Evolutionary conservation across 306 rosid genomes (phyloP).

Genomic region (Rosa rugosa): DNA sequence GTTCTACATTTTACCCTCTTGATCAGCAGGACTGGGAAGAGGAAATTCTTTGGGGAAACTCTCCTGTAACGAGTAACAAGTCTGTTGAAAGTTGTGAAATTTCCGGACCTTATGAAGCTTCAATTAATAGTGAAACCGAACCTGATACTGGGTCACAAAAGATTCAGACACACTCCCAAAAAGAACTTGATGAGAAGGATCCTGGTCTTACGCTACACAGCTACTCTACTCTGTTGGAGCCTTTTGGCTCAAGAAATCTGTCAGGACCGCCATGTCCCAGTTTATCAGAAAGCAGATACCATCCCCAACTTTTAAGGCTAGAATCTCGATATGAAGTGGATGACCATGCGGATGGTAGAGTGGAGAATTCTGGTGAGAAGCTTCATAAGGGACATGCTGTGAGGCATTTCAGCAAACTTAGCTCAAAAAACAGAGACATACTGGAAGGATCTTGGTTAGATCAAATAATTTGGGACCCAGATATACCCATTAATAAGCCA

Average conservation of each 20-base stretch:
- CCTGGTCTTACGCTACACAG: slow-evolving; percentile 28
- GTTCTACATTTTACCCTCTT: slow-evolving; percentile 62
- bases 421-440: slow-evolving; percentile 69
- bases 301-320: slow-evolving; percentile 88
- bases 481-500: slow-evolving; percentile 52
- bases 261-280: slow-evolving; percentile 37
- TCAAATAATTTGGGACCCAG: slow-evolving; percentile 78
- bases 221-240: slow-evolving; percentile 57
- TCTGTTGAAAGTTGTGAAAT: slow-evolving; percentile 55
- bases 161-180: slow-evolving; percentile 30
- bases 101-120: slow-evolving; percentile 61
- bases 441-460: slow-evolving; percentile 84
- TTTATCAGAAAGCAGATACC: slow-evolving; percentile 49
- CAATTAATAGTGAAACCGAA: slow-evolving; percentile 50
- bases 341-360: slow-evolving; percentile 36
- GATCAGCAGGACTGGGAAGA: slow-evolving; percentile 96
- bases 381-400: slow-evolving; percentile 47
- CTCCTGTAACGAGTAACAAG: slow-evolving; percentile 54
- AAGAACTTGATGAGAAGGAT: slow-evolving; percentile 39
- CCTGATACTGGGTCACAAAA: slow-evolving; percentile 42
- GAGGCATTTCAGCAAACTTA: slow-evolving; percentile 52
- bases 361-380: slow-evolving; percentile 43
- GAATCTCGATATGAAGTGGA: slow-evolving; percentile 53
- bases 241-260: slow-evolving; percentile 51
- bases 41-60: slow-evolving; percentile 79